Evolutionary conservation across 2,329 filamentous ascomycete genomes (phyloP).

Genomic region (Cryphonectria japonica): DNA sequence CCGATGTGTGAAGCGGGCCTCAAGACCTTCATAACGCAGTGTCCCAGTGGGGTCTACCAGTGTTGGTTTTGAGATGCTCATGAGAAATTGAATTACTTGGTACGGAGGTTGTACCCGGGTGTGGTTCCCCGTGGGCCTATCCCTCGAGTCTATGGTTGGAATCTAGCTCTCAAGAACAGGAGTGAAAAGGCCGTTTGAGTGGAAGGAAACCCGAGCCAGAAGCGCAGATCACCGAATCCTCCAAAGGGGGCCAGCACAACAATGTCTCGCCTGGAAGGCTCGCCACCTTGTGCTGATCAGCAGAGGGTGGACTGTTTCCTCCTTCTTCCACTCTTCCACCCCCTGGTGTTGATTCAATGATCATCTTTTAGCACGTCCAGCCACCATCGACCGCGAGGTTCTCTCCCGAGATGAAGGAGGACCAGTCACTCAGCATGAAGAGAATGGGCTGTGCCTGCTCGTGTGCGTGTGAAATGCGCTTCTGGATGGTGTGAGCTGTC

Average conservation of each 20-base stretch:
- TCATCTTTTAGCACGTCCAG: neutral
- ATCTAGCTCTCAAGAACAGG: neutral
- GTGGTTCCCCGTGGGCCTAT: neutral
- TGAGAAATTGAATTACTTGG: neutral
- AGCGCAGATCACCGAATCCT: neutral
- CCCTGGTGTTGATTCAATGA: neutral
- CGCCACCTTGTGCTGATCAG: neutral
- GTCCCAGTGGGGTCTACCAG: neutral
- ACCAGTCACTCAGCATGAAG: conserved; percentile 6
- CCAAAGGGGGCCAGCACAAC: neutral
- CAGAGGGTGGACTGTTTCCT: neutral
- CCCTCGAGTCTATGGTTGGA: neutral
- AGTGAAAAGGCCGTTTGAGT: neutral
- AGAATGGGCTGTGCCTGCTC: conserved; percentile 6
- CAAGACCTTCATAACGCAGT: neutral
- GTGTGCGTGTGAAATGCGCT: neutral
- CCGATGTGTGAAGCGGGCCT: neutral
- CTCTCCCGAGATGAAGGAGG: conserved; percentile 1
- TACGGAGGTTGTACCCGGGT: too few relatives aligned
- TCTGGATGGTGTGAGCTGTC: conserved; percentile 3
- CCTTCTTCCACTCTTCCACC: neutral
- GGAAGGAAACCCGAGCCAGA: neutral
- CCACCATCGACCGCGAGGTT: neutral
- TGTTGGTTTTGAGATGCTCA: neutral
- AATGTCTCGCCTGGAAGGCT: neutral